A percentile compares a stretch with the other conserved stretches of the same genome.
Evolutionary conservation across 78 protist genomes (phyloP).

Genomic region (Thecamonas trahens): DNA sequence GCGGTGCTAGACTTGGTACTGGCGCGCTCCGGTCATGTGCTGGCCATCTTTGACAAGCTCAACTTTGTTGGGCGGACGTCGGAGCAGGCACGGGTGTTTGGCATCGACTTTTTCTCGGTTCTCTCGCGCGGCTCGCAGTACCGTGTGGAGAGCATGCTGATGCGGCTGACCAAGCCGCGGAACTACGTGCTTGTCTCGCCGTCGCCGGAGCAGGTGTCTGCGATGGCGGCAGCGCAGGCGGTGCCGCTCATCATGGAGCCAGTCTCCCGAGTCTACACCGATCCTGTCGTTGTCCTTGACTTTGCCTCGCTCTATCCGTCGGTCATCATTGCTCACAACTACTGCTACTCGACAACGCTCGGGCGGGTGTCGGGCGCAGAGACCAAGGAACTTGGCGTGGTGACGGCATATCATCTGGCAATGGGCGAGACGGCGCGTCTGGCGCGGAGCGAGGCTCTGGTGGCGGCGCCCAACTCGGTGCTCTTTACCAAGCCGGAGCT

Average conservation of each 20-base stretch:
- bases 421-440: too few species aligned
- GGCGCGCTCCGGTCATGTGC: background rate
- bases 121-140: constrained; percentile 83
- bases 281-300: constrained; percentile 92
- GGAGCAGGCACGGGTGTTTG: constrained; percentile 85
- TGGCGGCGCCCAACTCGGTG: constrained; percentile 66
- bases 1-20: constrained; percentile 15
- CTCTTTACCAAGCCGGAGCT: constrained; percentile 41
- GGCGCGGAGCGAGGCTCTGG: too few species aligned
- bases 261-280: constrained; percentile 47
- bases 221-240: background rate
- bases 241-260: constrained; percentile 91
- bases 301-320: constrained; percentile 93
- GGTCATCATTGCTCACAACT: constrained; percentile 91
- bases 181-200: constrained; percentile 65
- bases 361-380: constrained; percentile 30
- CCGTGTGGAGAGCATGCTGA: constrained; percentile 85
- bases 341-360: constrained; percentile 81
- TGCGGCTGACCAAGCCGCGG: constrained; percentile 67
- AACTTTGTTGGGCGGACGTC: constrained; percentile 70
- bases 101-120: constrained; percentile 77
- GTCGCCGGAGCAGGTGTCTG: constrained; percentile 27
- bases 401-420: background rate
- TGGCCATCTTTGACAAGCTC: constrained; percentile 30
- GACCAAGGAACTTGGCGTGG: too few species aligned